A percentile compares a stretch with the other conserved stretches of the same genome.
Conservation (phyloP, 2,329 filamentous ascomycete genomes). For the Xylaria sp. region DNA sequence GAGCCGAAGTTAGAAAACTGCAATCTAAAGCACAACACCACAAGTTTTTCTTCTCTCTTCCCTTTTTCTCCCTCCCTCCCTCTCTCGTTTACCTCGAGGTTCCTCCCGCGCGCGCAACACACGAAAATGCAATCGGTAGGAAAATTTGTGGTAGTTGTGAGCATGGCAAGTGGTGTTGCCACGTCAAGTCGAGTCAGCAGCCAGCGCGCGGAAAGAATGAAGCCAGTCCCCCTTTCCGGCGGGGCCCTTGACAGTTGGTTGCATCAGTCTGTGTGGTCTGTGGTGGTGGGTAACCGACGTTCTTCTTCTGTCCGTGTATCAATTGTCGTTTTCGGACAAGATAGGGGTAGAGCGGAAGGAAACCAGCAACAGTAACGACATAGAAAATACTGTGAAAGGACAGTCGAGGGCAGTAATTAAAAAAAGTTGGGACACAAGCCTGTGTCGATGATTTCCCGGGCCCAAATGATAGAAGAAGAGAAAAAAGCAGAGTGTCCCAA, state of each 20-base stretch:
- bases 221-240: background rate
- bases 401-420: no score
- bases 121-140: background rate
- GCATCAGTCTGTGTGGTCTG: background rate
- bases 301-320: background rate
- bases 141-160: background rate
- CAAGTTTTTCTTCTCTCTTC: background rate
- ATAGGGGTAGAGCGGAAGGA: no score
- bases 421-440: no score
- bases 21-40: no score
- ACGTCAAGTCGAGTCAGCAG: background rate
- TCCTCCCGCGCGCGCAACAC: background rate
- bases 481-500: background rate
- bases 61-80: background rate
- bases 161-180: background rate
- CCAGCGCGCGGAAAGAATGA: background rate
- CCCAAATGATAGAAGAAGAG: background rate
- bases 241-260: background rate
- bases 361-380: no score
- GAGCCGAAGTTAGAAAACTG: no score
- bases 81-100: background rate
- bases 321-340: no score
- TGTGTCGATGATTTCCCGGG: background rate
- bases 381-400: no score
- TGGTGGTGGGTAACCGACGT: no score